Base-by-base conservation (phyloP, 495 filamentous ascomycete genomes). In the Tuber indicum region DNA sequence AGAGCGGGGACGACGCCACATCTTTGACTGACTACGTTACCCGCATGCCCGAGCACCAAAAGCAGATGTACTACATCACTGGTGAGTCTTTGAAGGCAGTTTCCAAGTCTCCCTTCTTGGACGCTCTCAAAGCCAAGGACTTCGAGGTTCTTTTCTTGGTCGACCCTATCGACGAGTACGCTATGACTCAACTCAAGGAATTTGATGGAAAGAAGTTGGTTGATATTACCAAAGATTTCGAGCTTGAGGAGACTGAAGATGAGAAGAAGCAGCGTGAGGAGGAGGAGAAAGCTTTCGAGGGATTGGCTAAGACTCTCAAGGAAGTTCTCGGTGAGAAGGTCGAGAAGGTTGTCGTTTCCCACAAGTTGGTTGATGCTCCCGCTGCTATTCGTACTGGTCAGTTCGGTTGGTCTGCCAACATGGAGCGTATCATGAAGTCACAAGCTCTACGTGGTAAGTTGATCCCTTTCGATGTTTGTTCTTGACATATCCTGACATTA, bases 391-490 rank as follows among this genome's bases (percentile, higher is more conserved):
- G 96, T 86, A 99, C 96, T 81, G 96, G 96, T 84, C 96, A 99
- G 89, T 99, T 99, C 86, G 96, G 96, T 87, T 99, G 96, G 96
- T 98, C 94, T 66, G 96, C 96, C 85, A 99, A 99, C 90, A 99
- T 99, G 96, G 96, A 99, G 91, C 96, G 96, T 89, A 99, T 99
- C 91, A 99, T 99, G 96, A 99, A 99, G 91, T 96, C 96, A 46
- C 96, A 99, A 89, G 96, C 96, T 85, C 93, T 99, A 82, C 96
- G 96, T 88, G 96, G 78, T 80, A 80, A 80, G 77, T 74, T 23
- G 10, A 46, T 32, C 16, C 32, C n/a, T 12, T 10, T 58, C 32
- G 5, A 26, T 47, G 46, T 41, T 70, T 14, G 32, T 32, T 58
- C 32, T 42, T 42, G 14, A 66, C 36, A 45, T n/a, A 46, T 71